Conservation (phyloP, 2,329 filamentous ascomycete species). For the Aphanocladium album region DNA sequence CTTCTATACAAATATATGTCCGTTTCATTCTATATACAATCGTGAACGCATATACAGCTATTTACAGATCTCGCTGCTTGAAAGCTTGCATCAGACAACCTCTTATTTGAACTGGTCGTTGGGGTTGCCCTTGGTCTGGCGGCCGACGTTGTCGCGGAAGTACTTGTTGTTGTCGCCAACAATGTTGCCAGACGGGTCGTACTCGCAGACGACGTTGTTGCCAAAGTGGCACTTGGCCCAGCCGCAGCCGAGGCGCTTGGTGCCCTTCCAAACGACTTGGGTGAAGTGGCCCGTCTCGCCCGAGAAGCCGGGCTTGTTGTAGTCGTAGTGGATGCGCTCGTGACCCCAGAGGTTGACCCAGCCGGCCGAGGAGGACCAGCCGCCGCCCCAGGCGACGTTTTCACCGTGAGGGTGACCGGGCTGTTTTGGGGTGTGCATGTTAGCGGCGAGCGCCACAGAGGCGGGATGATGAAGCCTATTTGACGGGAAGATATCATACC, state of each 20-base stretch:
- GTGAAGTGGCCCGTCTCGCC: conserved; percentile 66
- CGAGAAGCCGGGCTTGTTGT: conserved; percentile 48
- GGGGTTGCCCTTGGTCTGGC: conserved; percentile 1
- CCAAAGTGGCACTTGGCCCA: conserved; percentile 19
- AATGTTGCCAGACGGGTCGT: conserved; percentile 6
- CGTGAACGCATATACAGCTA: neutral
- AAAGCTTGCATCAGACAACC: too few relatives aligned
- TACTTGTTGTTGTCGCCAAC: neutral
- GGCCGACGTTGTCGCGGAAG: conserved; percentile 9
- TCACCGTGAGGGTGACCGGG: conserved; percentile 2
- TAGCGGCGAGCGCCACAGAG: neutral
- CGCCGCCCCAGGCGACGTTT: conserved; percentile 8
- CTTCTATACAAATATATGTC: too few relatives aligned
- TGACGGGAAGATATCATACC: neutral
- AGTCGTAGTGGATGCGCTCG: conserved; percentile 57
- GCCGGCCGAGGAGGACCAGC: neutral
- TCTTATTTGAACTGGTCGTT: neutral
- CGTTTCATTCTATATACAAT: neutral
- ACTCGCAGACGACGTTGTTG: conserved; percentile 9
- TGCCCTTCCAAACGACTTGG: conserved; percentile 65
- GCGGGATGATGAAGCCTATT: neutral
- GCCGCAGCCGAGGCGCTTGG: conserved; percentile 53
- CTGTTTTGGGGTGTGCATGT: neutral
- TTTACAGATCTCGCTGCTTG: neutral
- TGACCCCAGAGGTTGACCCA: conserved; percentile 10